phyloP scores from a whole-genome alignment of 768 basidiomycete genomes.

The Aureoboletus auriporus region DNA sequence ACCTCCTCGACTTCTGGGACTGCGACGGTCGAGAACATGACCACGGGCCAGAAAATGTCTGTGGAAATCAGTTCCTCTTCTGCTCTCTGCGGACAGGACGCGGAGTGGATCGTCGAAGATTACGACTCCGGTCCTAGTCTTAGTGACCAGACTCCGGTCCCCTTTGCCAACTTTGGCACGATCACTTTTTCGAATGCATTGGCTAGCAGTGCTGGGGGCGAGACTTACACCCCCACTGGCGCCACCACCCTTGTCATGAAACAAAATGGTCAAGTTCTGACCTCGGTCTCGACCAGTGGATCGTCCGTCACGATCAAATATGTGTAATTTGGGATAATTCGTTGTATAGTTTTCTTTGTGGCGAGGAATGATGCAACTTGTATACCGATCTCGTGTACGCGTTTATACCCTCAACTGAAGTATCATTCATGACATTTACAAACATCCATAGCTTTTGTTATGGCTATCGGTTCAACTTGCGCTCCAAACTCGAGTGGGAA shows the following conservation, averaged over 20 bases:
- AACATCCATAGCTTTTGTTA: too few relatives aligned
- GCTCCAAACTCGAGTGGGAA: too few relatives aligned
- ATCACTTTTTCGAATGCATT: neutral
- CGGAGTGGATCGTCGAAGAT: constrained; percentile 4
- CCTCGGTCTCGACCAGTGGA: neutral
- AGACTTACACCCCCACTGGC: neutral
- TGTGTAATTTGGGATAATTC: neutral
- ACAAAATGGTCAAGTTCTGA: neutral
- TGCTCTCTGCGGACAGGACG: neutral
- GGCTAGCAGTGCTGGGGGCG: neutral
- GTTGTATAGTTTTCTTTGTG: too few relatives aligned
- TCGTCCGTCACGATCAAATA: neutral
- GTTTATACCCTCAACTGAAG: too few relatives aligned
- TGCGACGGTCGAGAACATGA: neutral
- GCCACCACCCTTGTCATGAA: neutral
- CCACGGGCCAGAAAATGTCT: neutral
- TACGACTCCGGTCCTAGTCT: neutral
- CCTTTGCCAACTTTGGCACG: constrained; percentile 1
- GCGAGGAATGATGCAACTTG: too few relatives aligned
- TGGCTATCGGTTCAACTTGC: too few relatives aligned
- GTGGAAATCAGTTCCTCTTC: neutral
- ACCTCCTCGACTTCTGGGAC: neutral
- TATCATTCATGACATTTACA: too few relatives aligned
- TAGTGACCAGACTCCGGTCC: neutral
- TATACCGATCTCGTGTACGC: too few relatives aligned